Evolutionary conservation across 2,329 filamentous ascomycete genomes (phyloP).

Genomic region (Aureobasidium sp.): DNA sequence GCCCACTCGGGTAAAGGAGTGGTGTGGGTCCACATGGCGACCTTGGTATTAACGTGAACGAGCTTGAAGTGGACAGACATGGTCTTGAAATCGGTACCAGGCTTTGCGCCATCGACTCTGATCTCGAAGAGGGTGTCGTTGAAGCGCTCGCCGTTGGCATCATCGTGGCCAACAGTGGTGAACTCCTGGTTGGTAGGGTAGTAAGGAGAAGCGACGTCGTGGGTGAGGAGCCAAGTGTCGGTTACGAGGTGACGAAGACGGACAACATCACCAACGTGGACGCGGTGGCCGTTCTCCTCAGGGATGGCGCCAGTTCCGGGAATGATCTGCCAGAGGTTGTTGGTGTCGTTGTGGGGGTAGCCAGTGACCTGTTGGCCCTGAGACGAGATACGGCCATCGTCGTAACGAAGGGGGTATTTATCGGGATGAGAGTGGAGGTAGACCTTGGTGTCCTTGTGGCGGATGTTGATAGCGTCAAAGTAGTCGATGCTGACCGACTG

Average conservation of each 20-base stretch:
- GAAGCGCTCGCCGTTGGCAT: constrained; percentile 63
- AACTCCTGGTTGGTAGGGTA: constrained; percentile 99
- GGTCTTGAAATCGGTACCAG: constrained; percentile 76
- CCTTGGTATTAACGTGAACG: constrained; percentile 86
- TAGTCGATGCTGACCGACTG: constrained; percentile 83
- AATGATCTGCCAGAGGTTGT: constrained; percentile 95
- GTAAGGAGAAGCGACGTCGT: constrained; percentile 94
- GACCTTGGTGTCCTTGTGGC: constrained; percentile 95
- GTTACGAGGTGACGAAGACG: constrained; percentile 82
- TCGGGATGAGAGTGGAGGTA: constrained; percentile 92
- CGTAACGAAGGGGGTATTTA: constrained; percentile 85
- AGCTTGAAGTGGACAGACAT: constrained; percentile 92
- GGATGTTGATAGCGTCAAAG: constrained; percentile 77
- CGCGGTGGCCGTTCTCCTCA: constrained; percentile 52
- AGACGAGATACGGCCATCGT: constrained; percentile 93
- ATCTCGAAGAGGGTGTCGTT: constrained; percentile 94
- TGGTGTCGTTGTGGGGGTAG: constrained; percentile 96
- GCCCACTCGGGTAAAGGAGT: constrained; percentile 95
- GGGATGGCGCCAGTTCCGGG: constrained; percentile 48
- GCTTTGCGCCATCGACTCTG: constrained; percentile 77
- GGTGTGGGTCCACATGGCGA: constrained; percentile 98
- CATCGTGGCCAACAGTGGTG: constrained; percentile 66
- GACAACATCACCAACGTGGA: constrained; percentile 78
- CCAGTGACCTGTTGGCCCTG: constrained; percentile 96
- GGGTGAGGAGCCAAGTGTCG: constrained; percentile 77